Conservation (phyloP, 2,329 filamentous ascomycete species). For the Colletotrichum tanaceti region DNA sequence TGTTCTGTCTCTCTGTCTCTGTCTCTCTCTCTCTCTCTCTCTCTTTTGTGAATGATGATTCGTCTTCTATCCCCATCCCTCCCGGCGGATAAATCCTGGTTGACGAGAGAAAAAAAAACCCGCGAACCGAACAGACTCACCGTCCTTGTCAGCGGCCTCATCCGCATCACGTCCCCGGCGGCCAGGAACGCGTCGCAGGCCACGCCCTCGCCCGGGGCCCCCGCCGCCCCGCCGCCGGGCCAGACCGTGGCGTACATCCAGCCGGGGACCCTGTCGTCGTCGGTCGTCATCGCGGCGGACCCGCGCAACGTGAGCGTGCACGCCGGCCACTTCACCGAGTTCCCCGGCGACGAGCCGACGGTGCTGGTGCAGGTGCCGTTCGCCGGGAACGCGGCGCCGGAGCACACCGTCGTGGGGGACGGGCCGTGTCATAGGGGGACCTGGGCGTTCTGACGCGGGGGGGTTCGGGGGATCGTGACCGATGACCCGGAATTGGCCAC, state of each 20-base stretch:
- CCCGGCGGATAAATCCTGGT: not conserved
- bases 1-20: too few relatives aligned
- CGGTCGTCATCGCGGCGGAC: conserved; percentile 49
- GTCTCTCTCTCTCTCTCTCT: too few relatives aligned
- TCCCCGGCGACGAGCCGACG: conserved; percentile 50
- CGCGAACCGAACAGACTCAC: conserved; percentile 45
- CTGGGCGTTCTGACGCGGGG: conserved; percentile 30
- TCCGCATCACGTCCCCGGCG: conserved; percentile 48
- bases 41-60: too few relatives aligned
- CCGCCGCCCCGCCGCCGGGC: conserved; percentile 14
- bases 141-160: conserved; percentile 49
- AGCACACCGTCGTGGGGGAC: conserved; percentile 47
- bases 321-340: conserved; percentile 50
- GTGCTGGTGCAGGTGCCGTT: conserved; percentile 50
- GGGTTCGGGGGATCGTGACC: not conserved
- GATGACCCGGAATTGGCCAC: not conserved
- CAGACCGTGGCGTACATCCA: conserved; percentile 46
- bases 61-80: too few relatives aligned
- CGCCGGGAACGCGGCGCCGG: conserved; percentile 43
- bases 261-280: conserved; percentile 48
- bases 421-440: conserved; percentile 44
- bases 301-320: conserved; percentile 44
- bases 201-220: conserved; percentile 6
- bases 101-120: too few relatives aligned
- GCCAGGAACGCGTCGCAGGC: conserved; percentile 39